Percentiles rank a stretch among this genome's conserved stretches.
These are phyloP conservation scores for Triglochin maritima DNA, from an alignment of 106 monocot species.

Conservation along the genomic window DNA sequence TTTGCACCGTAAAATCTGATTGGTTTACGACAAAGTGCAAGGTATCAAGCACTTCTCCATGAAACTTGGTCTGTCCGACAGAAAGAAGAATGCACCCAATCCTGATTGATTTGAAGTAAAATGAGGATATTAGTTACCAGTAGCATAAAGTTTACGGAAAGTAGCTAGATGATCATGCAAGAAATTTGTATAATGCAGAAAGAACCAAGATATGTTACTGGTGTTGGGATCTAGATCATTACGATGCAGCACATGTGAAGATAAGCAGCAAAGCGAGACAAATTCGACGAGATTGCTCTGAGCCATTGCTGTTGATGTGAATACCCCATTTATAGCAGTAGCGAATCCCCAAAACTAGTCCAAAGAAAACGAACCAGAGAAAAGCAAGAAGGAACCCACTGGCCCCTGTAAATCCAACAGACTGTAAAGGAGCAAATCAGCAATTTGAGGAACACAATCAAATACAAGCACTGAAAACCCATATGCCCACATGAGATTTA, in stretches of 20 bases:
- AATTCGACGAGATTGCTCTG: neutral
- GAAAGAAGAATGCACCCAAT: constrained; percentile 73
- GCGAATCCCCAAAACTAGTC: constrained; percentile 30
- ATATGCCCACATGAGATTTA: too few species aligned
- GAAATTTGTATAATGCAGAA: neutral
- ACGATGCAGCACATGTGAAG: constrained; percentile 70
- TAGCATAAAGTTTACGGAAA: neutral
- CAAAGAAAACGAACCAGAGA: constrained; percentile 62
- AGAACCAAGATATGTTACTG: neutral
- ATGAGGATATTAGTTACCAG: neutral
- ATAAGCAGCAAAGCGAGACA: constrained; percentile 39
- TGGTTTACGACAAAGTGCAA: constrained; percentile 71
- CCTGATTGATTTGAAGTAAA: constrained; percentile 22
- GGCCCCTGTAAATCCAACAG: constrained; percentile 81
- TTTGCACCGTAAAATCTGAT: constrained; percentile 78
- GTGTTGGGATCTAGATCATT: constrained; percentile 8
- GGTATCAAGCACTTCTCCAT: constrained; percentile 48
- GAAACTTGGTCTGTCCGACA: constrained; percentile 68
- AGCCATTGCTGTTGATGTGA: constrained; percentile 17
- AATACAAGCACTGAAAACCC: too few species aligned
- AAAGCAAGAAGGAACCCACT: constrained; percentile 54
- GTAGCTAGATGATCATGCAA: neutral
- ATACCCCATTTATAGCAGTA: constrained; percentile 40
- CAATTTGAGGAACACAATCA: neutral
- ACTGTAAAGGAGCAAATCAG: constrained; percentile 34